phyloP scores from a whole-genome alignment of 2,329 filamentous ascomycete species.

The Diplodia seriata region DNA sequence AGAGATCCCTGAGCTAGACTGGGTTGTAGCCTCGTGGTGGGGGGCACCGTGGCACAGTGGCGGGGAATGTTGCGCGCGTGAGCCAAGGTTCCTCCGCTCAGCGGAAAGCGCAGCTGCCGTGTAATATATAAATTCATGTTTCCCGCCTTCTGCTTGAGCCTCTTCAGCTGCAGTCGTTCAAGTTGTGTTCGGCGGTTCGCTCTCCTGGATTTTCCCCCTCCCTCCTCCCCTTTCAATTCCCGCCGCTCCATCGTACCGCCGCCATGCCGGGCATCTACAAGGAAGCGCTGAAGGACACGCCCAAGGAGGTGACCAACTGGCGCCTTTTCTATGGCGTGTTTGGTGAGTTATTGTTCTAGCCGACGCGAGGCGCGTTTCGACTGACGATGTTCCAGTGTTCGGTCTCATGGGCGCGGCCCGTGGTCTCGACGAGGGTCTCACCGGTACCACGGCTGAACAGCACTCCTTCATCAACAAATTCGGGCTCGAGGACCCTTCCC shows the following conservation, averaged over 20 bases:
- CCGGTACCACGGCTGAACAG: slow-evolving; percentile 66
- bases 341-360: slow-evolving; percentile 38
- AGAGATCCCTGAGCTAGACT: slow-evolving; percentile 3
- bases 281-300: slow-evolving; percentile 66
- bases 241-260: neutral
- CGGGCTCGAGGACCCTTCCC: slow-evolving; percentile 44
- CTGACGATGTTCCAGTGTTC: slow-evolving; percentile 54
- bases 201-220: neutral
- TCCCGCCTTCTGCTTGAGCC: neutral
- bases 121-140: slow-evolving; percentile 13
- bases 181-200: slow-evolving; percentile 14
- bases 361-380: neutral
- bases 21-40: slow-evolving; percentile 7
- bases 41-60: slow-evolving; percentile 2
- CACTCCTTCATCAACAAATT: slow-evolving; percentile 47
- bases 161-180: slow-evolving; percentile 22
- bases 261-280: slow-evolving; percentile 38
- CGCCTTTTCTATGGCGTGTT: slow-evolving; percentile 77
- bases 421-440: slow-evolving; percentile 81
- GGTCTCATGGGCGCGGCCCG: slow-evolving; percentile 78
- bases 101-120: slow-evolving; percentile 13
- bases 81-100: slow-evolving; percentile 19
- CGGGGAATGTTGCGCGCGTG: slow-evolving; percentile 19
- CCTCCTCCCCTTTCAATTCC: neutral
- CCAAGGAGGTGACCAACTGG: slow-evolving; percentile 77